Evolutionary conservation across 495 filamentous ascomycete genomes (phyloP), one percentile per base, ranked within the genome.

Genomic region (Aspergillus sparsus): DNA sequence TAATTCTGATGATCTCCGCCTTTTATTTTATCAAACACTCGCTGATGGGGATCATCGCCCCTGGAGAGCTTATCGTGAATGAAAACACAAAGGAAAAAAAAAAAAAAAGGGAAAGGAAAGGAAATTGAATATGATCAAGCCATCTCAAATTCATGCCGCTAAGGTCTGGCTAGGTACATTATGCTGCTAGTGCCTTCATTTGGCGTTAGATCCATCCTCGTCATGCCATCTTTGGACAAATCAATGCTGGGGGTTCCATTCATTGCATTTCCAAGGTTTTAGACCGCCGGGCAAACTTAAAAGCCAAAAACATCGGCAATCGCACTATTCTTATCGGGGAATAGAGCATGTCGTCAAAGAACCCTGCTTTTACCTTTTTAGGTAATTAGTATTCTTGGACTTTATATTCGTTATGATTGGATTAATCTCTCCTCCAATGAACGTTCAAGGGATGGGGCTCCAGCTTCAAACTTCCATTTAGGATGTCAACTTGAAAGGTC

Each of bases 221-320:
- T 58, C 63, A 61, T 65, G 49, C 63, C 63, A 12, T 61, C 50
- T 65, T 62, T 44, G 55, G 58, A 62, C 49, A 61, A 60, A 62
- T 37, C 27, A 44, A 47, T 50, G 45, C 45, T 31, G 34, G 55
- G 50, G 21, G 55, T 36, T 55, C 62, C 53, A 60, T 49, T 33
- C 41, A 36, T 41, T 42, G 36, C 42, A 39, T 55, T 62, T 58
- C 47, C 56, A 58, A 51, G 49, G 21, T 51, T 51, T 51, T 36
- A 37, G 49, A 53, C 57, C 41, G 57, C 39, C 49, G 49, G 35
- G 42, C 55, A 63, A 63, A 63, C 56, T 56, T 59, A 59, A 59
- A 63, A 58, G 15, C 46, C 59, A 42, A 62, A 62, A 51, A 56
- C 54, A 51, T 46, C 54, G 31, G 53, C 36, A 12, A 16, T 12